phyloP scores from a whole-genome alignment of 1,284 basidiomycete genomes.

The Leccinum subrobustum region DNA sequence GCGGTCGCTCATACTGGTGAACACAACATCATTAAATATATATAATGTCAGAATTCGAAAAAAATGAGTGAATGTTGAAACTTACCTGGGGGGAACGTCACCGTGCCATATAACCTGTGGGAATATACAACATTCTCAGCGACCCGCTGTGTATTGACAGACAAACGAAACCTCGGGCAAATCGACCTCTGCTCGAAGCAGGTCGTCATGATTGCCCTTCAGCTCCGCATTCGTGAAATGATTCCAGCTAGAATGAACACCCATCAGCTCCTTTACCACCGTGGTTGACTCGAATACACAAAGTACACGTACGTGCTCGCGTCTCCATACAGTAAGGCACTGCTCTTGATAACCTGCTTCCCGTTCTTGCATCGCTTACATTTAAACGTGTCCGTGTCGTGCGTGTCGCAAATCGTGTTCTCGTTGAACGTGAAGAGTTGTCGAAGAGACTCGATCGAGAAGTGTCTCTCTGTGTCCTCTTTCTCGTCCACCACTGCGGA shows the following conservation, averaged over 20 bases:
- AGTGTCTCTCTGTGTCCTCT: slow-evolving; percentile 94
- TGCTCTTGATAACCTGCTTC: slow-evolving; percentile 80
- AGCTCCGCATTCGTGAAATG: slow-evolving; percentile 78
- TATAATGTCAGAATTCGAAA: no score
- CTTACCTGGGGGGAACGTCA: no score
- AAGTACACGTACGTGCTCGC: slow-evolving; percentile 83
- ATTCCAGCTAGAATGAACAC: slow-evolving; percentile 75
- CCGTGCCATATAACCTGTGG: no score
- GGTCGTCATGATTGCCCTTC: slow-evolving; percentile 90
- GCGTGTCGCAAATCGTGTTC: slow-evolving; percentile 88
- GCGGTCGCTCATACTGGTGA: no score
- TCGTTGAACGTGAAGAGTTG: slow-evolving; percentile 94
- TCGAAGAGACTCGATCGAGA: slow-evolving; percentile 86
- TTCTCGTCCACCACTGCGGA: slow-evolving; percentile 98
- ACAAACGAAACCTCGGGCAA: slow-evolving; percentile 61
- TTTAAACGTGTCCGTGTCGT: slow-evolving; percentile 97
- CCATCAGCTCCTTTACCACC: slow-evolving; percentile 2
- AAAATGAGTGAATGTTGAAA: no score
- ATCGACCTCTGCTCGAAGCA: slow-evolving; percentile 88
- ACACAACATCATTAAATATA: no score
- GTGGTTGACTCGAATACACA: not conserved
- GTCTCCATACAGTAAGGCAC: slow-evolving; percentile 92
- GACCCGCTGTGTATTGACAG: no score
- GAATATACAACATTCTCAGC: no score
- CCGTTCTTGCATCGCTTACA: slow-evolving; percentile 94